phyloP scores from a whole-genome alignment of 768 basidiomycete genomes.

The Rhizopogon roseolus region DNA sequence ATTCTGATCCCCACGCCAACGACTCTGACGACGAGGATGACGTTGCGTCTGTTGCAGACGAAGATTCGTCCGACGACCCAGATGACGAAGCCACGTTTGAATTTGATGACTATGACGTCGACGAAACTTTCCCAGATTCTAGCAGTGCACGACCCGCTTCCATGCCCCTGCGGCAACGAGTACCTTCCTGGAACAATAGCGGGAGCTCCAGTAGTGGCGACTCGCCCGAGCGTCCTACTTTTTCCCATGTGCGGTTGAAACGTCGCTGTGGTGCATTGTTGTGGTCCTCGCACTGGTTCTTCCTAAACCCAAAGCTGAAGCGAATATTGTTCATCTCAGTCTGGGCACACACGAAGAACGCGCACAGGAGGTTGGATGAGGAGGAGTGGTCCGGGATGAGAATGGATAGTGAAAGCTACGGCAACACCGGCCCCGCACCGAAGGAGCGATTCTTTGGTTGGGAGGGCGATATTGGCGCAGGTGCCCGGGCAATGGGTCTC shows the following conservation, averaged over 20 bases:
- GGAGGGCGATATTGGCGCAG: conserved; percentile 74
- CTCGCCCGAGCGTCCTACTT: conserved; percentile 28
- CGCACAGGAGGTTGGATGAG: conserved; percentile 46
- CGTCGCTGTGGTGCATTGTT: conserved; percentile 72
- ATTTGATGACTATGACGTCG: conserved; percentile 78
- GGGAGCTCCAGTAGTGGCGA: conserved; percentile 30
- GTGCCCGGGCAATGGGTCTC: conserved; percentile 78
- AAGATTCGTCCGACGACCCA: conserved; percentile 64
- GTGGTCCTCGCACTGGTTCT: conserved; percentile 98
- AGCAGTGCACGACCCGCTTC: conserved; percentile 7
- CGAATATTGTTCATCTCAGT: conserved; percentile 88
- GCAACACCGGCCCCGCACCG: conserved; percentile 18
- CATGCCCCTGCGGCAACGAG: conserved; percentile 11
- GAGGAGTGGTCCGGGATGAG: conserved; percentile 35
- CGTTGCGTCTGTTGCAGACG: conserved; percentile 58
- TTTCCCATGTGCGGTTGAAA: conserved; percentile 46
- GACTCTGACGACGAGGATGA: conserved; percentile 80
- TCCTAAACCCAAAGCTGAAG: conserved; percentile 89
- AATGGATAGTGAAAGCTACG: conserved; percentile 30
- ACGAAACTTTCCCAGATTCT: conserved; percentile 34
- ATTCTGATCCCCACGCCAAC: conserved; percentile 90
- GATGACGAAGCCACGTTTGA: conserved; percentile 73
- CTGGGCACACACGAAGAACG: conserved; percentile 76
- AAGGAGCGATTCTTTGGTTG: conserved; percentile 73
- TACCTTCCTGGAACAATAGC: conserved; percentile 24